Evolutionary conservation across 352 stramenopile genomes (phyloP).

Genomic region (Phytophthora lateralis): DNA sequence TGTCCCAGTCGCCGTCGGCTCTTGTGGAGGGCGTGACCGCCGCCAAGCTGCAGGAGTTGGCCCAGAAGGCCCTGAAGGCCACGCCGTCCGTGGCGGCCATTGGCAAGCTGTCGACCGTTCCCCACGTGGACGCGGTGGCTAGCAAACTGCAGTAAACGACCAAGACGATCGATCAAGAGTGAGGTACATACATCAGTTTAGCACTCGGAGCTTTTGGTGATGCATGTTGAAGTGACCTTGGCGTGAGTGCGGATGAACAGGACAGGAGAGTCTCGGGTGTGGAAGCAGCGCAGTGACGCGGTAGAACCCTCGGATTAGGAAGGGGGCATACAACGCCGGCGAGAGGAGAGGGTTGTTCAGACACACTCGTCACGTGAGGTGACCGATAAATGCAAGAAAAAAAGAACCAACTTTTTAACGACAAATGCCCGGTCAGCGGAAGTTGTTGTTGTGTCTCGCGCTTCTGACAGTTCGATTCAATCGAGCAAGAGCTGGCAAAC

Average conservation of each 20-base stretch:
- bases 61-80: constrained; percentile 74
- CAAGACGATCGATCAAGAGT: constrained; percentile 33
- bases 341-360: constrained; percentile 16
- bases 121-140: constrained; percentile 71
- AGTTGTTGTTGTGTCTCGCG: constrained; percentile 9
- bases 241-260: constrained; percentile 25
- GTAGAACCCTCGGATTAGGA: constrained; percentile 24
- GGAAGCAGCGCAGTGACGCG: constrained; percentile 19
- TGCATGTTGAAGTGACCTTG: constrained; percentile 33
- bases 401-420: constrained; percentile 38
- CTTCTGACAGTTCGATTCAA: constrained; percentile 6
- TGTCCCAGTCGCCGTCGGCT: constrained; percentile 48
- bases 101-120: constrained; percentile 72
- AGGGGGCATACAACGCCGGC: constrained; percentile 15
- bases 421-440: constrained; percentile 13
- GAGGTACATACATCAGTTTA: constrained; percentile 44
- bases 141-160: constrained; percentile 81
- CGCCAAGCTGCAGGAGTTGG: constrained; percentile 75
- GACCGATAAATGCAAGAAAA: constrained; percentile 35
- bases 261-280: constrained; percentile 24
- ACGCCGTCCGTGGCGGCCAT: constrained; percentile 79
- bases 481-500: constrained; percentile 20
- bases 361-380: constrained; percentile 20
- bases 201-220: constrained; percentile 29
- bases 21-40: constrained; percentile 58